Evolutionary conservation across 208 protist species (phyloP), one percentile per base, ranked within the genome.

Genomic region (Leishmania braziliensis): DNA sequence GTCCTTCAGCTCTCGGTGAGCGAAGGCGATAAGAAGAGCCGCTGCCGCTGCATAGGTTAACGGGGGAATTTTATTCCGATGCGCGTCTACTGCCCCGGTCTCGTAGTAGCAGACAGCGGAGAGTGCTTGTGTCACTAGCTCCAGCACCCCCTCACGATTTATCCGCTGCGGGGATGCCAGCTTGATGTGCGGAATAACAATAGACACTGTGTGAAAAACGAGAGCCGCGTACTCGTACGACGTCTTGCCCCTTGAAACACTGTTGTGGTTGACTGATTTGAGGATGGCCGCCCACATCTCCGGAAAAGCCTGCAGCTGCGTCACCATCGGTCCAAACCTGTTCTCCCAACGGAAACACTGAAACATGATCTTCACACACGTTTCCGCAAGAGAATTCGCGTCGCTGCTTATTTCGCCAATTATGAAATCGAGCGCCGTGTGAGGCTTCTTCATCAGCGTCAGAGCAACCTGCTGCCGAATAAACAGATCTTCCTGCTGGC

Each of bases 151-250:
- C 72, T 87, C 75, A 43, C 86, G 78, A 75, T 97, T 93, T 76
- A 96, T 93, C 76, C 94, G 86, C 80, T 96, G 93, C 20, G 95
- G 92, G 16, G 92, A 88, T 39, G 89, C 93, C 16, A 97, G 84
- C 78, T 97, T 97, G 73, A 97, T 95, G 76, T 96, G 95, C 0
- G 95, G 93, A 65, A 97, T 89, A 33, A 96, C 51, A 39, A 92
- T 90, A 26, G 92, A 87, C 36, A 93, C 93, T 20, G 92, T 90
- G 84, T 95, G 89, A 85, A 97, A 93, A 50, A 91, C 87, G 33
- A 95, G 74, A 46, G 90, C 91, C 8, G 88, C 90, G 77, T 95
- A 92, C 68, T 91, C 85, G 81, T 91, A 86, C 77, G 83, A 88
- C 3, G 80, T 84, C 56, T 90, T 83, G 36, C 85, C 85, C 62